These are phyloP conservation scores for Crepidotus variabilis DNA, from an alignment of 768 basidiomycete species.

Conservation along the genomic window DNA sequence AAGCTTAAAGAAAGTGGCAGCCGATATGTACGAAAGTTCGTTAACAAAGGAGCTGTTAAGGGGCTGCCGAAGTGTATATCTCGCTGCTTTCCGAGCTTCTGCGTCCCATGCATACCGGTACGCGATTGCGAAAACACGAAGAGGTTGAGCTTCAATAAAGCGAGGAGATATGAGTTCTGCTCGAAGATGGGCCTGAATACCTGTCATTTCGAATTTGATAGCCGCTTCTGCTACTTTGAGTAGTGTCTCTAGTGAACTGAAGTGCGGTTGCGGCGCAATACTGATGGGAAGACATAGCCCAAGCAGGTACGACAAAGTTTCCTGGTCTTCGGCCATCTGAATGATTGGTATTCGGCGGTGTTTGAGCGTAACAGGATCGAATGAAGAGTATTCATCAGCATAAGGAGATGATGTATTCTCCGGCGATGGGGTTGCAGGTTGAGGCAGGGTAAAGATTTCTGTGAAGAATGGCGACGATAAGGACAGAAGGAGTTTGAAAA, in stretches of 20 bases:
- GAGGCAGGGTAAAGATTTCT: slow-evolving; percentile 51
- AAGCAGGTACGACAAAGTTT: slow-evolving; percentile 38
- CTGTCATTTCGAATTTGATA: slow-evolving; percentile 49
- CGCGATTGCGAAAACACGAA: slow-evolving; percentile 43
- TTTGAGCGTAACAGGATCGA: slow-evolving; percentile 10
- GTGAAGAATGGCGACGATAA: slow-evolving; percentile 57
- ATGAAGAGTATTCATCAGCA: slow-evolving; percentile 13
- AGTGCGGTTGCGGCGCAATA: slow-evolving; percentile 23
- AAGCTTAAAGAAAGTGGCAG: slow-evolving; percentile 35
- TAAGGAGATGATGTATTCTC: slow-evolving; percentile 15
- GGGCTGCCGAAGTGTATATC: slow-evolving; percentile 29
- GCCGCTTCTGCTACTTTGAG: slow-evolving; percentile 41
- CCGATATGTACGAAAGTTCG: slow-evolving; percentile 39
- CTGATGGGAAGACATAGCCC: slow-evolving; percentile 47
- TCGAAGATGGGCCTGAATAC: slow-evolving; percentile 29
- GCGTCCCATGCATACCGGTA: slow-evolving; percentile 32
- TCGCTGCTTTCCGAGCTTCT: slow-evolving; percentile 30
- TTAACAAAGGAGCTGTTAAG: slow-evolving; percentile 22
- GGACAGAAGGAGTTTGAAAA: slow-evolving; percentile 51
- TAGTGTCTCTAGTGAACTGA: slow-evolving; percentile 36
- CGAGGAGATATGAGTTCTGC: slow-evolving; percentile 26
- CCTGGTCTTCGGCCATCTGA: slow-evolving; percentile 42
- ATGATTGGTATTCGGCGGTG: slow-evolving; percentile 38
- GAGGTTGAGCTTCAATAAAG: slow-evolving; percentile 32
- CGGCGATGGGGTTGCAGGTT: slow-evolving; percentile 24